Evolutionary conservation across 495 filamentous ascomycete species (phyloP).

Genomic region (Xylaria flabelliformis): DNA sequence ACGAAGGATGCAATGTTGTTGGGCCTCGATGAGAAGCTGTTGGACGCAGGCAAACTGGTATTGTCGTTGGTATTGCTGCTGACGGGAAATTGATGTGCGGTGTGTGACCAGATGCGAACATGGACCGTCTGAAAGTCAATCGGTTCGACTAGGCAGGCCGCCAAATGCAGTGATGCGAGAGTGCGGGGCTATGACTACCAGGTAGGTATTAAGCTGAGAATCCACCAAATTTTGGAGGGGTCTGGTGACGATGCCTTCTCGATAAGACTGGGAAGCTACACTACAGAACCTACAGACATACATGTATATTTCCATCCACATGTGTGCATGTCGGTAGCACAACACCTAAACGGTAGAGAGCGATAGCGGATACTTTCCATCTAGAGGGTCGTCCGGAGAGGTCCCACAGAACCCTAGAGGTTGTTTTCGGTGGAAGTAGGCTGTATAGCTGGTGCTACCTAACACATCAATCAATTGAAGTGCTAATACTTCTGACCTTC

Average conservation of each 20-base stretch:
- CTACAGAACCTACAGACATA: not conserved
- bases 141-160: not conserved
- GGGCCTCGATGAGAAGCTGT: not conserved
- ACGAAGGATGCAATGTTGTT: not conserved
- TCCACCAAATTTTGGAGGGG: slow-evolving; percentile 3
- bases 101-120: not conserved
- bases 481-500: not conserved
- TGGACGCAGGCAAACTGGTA: not conserved
- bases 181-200: slow-evolving; percentile 22
- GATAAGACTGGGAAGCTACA: slow-evolving; percentile 2
- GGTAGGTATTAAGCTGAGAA: not conserved
- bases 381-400: not conserved
- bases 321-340: not conserved
- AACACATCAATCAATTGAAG: not conserved
- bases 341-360: not conserved
- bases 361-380: slow-evolving; percentile 14
- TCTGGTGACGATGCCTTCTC: slow-evolving; percentile 18
- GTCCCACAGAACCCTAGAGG: not conserved
- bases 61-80: not conserved
- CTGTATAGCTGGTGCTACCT: not conserved
- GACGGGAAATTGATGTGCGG: not conserved
- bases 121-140: not conserved
- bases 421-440: slow-evolving; percentile 9
- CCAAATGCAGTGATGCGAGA: slow-evolving; percentile 15
- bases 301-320: not conserved